Evolutionary conservation across 1,284 basidiomycete species (phyloP).

Genomic region (Ganoderma boninense): DNA sequence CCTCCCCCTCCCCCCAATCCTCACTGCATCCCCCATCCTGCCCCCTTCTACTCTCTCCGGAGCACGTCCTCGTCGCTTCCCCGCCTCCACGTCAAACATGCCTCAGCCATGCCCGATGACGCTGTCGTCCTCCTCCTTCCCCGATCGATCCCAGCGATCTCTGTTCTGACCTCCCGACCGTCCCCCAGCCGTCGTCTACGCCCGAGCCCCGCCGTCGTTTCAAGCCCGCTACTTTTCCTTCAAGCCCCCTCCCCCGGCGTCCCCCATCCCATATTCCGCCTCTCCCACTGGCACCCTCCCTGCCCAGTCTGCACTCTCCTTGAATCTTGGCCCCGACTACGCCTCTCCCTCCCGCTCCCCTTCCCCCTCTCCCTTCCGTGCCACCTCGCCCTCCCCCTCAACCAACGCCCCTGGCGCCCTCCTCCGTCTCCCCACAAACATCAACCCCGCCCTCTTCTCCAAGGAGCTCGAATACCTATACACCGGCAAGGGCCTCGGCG

Average conservation of each 20-base stretch:
- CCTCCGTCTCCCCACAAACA: conserved; percentile 69
- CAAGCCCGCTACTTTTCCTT: conserved; percentile 86
- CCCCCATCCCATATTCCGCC: conserved; percentile 64
- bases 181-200: conserved; percentile 86
- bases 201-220: conserved; percentile 89
- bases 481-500: conserved; percentile 83
- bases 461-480: conserved; percentile 93
- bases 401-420: conserved; percentile 48
- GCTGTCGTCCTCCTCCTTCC: background rate
- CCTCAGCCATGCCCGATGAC: background rate
- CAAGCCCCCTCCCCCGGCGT: conserved; percentile 61
- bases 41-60: background rate
- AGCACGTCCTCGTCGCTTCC: background rate
- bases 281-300: conserved; percentile 59
- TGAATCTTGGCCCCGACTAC: conserved; percentile 58
- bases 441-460: conserved; percentile 79
- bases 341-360: conserved; percentile 59
- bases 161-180: conserved; percentile 3
- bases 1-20: background rate
- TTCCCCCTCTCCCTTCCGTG: conserved; percentile 55
- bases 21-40: background rate
- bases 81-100: background rate
- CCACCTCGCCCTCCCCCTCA: conserved; percentile 55
- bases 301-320: conserved; percentile 69
- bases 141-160: conserved; percentile 15